Percentiles rank a stretch among this genome's conserved stretches.
These are phyloP conservation scores for Tuber borchii DNA, from an alignment of 495 filamentous ascomycete genomes.

Conservation along the genomic window DNA sequence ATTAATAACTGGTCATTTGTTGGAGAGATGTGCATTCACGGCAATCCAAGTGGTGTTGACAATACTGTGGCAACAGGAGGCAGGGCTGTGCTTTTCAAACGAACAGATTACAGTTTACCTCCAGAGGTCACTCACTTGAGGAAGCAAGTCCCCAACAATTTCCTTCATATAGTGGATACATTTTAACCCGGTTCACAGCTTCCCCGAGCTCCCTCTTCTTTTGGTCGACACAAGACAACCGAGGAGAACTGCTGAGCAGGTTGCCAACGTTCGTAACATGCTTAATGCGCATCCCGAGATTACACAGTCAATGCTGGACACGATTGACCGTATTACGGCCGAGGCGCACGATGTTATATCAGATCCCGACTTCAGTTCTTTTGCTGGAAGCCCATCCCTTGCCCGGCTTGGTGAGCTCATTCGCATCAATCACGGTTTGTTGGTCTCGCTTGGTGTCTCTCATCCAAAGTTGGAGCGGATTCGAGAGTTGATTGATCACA, in stretches of 20 bases:
- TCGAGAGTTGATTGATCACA: constrained; percentile 79
- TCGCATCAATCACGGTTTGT: constrained; percentile 83
- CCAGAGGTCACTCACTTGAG: constrained; percentile 68
- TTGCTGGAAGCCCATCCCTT: constrained; percentile 54
- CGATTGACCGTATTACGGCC: constrained; percentile 72
- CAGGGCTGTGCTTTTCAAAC: constrained; percentile 84
- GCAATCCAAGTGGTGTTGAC: constrained; percentile 91
- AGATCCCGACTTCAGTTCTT: constrained; percentile 55
- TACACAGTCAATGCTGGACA: constrained; percentile 68
- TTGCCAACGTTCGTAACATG: constrained; percentile 74
- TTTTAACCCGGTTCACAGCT: constrained; percentile 42
- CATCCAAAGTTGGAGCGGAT: constrained; percentile 90
- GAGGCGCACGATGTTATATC: constrained; percentile 66
- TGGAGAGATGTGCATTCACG: constrained; percentile 92
- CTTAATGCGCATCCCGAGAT: constrained; percentile 63
- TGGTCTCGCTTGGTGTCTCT: constrained; percentile 82
- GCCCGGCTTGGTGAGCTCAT: constrained; percentile 70
- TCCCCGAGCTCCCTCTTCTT: constrained; percentile 82
- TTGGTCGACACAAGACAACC: constrained; percentile 79
- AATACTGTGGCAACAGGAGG: constrained; percentile 93
- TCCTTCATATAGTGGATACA: neutral
- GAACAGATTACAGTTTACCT: constrained; percentile 68
- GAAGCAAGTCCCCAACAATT: constrained; percentile 42
- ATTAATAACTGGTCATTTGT: constrained; percentile 98
- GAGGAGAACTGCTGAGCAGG: constrained; percentile 74